Percentiles rank a stretch among this genome's conserved stretches.
phyloP scores from a whole-genome alignment of 129 eudicot species.

The Solidago caesia region DNA sequence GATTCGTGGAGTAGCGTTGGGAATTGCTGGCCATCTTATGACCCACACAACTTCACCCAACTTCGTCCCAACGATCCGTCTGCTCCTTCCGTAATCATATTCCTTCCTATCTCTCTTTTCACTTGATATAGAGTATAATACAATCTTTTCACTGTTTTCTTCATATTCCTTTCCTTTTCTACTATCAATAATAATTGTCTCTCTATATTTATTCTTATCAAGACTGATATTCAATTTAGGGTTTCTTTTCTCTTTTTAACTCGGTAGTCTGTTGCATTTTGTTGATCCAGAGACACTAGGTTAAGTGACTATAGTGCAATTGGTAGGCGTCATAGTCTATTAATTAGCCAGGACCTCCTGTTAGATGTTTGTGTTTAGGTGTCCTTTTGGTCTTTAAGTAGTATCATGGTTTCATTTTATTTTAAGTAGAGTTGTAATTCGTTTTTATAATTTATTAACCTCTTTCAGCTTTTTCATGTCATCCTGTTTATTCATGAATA shows the following conservation, averaged over 20 bases:
- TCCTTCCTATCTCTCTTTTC: neutral
- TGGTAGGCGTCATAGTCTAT: too few species aligned
- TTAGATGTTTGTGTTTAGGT: too few species aligned
- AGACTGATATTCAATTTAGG: neutral
- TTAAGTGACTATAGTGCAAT: too few species aligned
- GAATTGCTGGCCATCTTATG: constrained; percentile 66
- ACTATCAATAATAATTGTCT: neutral
- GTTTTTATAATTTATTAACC: neutral
- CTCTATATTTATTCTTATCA: neutral
- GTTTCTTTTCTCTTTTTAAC: neutral
- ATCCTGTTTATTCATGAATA: neutral
- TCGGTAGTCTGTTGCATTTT: too few species aligned
- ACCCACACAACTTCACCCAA: constrained; percentile 81
- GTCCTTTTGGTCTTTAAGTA: too few species aligned
- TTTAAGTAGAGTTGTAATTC: neutral
- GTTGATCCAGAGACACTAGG: too few species aligned
- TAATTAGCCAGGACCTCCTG: too few species aligned
- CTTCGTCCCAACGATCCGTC: constrained; percentile 74
- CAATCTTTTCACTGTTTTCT: too few species aligned
- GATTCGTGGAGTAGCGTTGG: constrained; percentile 51
- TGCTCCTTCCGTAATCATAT: constrained; percentile 54
- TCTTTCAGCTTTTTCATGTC: neutral
- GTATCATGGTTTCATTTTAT: too few species aligned
- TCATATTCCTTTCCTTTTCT: neutral
- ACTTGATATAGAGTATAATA: too few species aligned